Evolutionary conservation across 345 rosid genomes (phyloP).

Genomic region (Ricinus communis): DNA sequence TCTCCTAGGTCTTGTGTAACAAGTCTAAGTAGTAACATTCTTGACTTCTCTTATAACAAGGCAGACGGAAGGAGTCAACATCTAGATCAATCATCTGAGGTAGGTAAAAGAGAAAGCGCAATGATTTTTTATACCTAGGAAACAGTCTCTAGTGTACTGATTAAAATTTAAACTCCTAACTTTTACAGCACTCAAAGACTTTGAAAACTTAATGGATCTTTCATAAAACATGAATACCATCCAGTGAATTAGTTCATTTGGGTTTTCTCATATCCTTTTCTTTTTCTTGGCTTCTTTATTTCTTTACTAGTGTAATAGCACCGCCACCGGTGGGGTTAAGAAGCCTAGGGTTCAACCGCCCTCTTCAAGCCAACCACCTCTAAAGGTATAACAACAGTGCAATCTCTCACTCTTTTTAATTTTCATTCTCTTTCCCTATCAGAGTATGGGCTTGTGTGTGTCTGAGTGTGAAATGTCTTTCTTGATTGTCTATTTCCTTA

Average conservation of each 20-base stretch:
- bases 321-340: slow-evolving; percentile 42
- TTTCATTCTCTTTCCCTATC: slow-evolving; percentile 24
- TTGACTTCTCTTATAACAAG: slow-evolving; percentile 44
- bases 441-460: background rate
- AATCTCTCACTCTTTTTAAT: no score
- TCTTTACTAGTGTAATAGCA: slow-evolving; percentile 40
- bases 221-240: background rate
- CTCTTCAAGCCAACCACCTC: slow-evolving; percentile 69
- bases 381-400: slow-evolving; percentile 50
- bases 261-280: slow-evolving; percentile 5
- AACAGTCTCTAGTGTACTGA: no score
- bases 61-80: slow-evolving; percentile 25
- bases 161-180: no score
- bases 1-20: slow-evolving; percentile 51
- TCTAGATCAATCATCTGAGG: slow-evolving; percentile 46
- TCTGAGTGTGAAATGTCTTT: slow-evolving; percentile 41
- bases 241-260: background rate
- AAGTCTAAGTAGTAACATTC: slow-evolving; percentile 31
- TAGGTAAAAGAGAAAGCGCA: background rate
- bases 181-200: no score
- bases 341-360: slow-evolving; percentile 61
- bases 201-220: no score
- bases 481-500: slow-evolving; percentile 67
- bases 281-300: background rate
- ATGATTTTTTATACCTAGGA: background rate